phyloP scores from a whole-genome alignment of 345 rosid genomes.

The Melaleuca alternifolia region DNA sequence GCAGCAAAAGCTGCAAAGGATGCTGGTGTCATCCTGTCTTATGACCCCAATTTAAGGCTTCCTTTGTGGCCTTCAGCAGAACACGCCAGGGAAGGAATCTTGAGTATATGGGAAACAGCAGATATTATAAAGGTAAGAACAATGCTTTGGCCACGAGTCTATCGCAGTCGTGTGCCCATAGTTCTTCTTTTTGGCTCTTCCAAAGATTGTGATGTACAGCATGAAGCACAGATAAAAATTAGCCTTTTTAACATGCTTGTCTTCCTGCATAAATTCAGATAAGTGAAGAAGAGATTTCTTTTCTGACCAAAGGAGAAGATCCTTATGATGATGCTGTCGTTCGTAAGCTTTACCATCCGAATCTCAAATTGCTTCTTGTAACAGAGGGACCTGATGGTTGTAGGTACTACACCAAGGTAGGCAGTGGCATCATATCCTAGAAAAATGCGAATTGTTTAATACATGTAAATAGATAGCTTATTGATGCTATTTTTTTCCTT shows the following conservation, averaged over 20 bases:
- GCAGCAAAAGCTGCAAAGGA: conserved; percentile 92
- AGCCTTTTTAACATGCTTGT: background rate
- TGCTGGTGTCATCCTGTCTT: conserved; percentile 77
- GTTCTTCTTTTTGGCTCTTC: background rate
- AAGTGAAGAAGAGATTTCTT: conserved; percentile 85
- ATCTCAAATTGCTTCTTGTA: conserved; percentile 79
- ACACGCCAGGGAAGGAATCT: conserved; percentile 73
- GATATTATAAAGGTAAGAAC: conserved; percentile 66
- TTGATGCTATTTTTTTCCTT: background rate
- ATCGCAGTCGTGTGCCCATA: background rate
- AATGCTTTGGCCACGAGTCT: background rate
- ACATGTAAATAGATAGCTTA: background rate
- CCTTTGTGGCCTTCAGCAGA: conserved; percentile 88
- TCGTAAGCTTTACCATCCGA: conserved; percentile 60
- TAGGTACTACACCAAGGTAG: conserved; percentile 88
- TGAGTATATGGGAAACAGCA: conserved; percentile 81
- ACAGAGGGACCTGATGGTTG: conserved; percentile 85
- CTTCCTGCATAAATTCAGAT: conserved; percentile 27
- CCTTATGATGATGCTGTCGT: conserved; percentile 82
- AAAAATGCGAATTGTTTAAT: background rate
- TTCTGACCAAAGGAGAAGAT: conserved; percentile 86
- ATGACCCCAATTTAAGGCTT: conserved; percentile 93
- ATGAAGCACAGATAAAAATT: background rate
- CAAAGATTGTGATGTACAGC: background rate
- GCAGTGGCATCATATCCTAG: background rate